Percentiles rank a stretch among this genome's conserved stretches.
Conservation (phyloP, 805 yeast species). For the Ogataea thermomethanolica region DNA sequence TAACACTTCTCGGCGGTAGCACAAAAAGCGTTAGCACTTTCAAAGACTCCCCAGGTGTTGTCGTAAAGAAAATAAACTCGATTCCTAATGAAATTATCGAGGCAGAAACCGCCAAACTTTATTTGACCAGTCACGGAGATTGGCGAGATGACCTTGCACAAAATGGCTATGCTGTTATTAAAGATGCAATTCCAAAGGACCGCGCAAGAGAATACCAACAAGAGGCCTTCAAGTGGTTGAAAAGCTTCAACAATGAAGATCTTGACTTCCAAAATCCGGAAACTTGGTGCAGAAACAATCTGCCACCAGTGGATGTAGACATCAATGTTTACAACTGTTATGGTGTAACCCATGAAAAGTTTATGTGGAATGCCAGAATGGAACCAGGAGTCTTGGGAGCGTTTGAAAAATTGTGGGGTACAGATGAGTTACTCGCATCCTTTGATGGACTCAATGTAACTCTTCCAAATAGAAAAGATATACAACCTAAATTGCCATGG, state of each 20-base stretch:
- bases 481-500: slow-evolving; percentile 21
- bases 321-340: slow-evolving; percentile 20
- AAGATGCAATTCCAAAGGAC: slow-evolving; percentile 27
- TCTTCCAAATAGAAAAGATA: slow-evolving; percentile 24
- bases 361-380: slow-evolving; percentile 34
- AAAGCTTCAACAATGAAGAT: slow-evolving; percentile 14
- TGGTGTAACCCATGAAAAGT: slow-evolving; percentile 29
- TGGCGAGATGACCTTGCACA: slow-evolving; percentile 31
- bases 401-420: slow-evolving; percentile 31
- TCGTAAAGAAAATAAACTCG: not conserved
- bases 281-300: slow-evolving; percentile 30
- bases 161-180: slow-evolving; percentile 33
- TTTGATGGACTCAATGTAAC: slow-evolving; percentile 33
- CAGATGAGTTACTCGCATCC: slow-evolving; percentile 32
- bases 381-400: slow-evolving; percentile 27
- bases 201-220: slow-evolving; percentile 24
- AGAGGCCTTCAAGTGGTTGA: slow-evolving; percentile 25
- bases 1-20: not conserved
- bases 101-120: not conserved
- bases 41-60: not conserved
- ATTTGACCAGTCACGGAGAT: slow-evolving; percentile 15
- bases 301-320: slow-evolving; percentile 22
- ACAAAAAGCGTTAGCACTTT: not conserved
- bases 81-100: not conserved
- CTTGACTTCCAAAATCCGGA: slow-evolving; percentile 25